Percentiles rank a stretch among this genome's conserved stretches.
phyloP scores from a whole-genome alignment of 78 protist species.

The Dictyostelium intermedium region DNA sequence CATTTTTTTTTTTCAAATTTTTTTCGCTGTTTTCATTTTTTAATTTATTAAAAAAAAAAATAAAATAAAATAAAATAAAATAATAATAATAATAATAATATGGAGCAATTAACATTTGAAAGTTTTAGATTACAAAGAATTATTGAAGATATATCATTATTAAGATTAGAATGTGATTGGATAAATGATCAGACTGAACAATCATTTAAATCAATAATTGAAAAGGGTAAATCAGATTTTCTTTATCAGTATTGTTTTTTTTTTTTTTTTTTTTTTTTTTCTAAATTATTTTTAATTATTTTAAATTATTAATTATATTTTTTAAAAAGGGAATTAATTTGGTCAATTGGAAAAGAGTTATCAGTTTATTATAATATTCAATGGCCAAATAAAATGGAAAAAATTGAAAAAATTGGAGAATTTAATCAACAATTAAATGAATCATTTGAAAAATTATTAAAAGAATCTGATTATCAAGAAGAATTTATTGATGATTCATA shows the following conservation, averaged over 20 bases:
- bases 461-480: not conserved
- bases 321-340: slow-evolving; percentile 36
- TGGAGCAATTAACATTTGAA: not conserved
- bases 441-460: slow-evolving; percentile 7
- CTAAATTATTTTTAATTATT: not conserved
- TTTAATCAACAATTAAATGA: not conserved
- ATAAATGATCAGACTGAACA: slow-evolving; percentile 63
- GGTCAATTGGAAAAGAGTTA: slow-evolving; percentile 68
- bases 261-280: not conserved
- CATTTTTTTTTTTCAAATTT: no score
- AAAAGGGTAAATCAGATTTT: slow-evolving; percentile 53
- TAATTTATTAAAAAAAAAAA: no score
- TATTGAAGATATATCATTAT: slow-evolving; percentile 28
- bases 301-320: no score
- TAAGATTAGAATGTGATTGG: slow-evolving; percentile 75
- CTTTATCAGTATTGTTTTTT: slow-evolving; percentile 30
- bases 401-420: slow-evolving; percentile 23
- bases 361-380: slow-evolving; percentile 48
- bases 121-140: slow-evolving; percentile 16
- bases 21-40: no score
- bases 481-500: not conserved
- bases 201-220: slow-evolving; percentile 48
- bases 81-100: not conserved
- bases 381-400: slow-evolving; percentile 38
- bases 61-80: not conserved